Conservation (phyloP, 805 yeast species). For the Monosporozyma unispora region DNA sequence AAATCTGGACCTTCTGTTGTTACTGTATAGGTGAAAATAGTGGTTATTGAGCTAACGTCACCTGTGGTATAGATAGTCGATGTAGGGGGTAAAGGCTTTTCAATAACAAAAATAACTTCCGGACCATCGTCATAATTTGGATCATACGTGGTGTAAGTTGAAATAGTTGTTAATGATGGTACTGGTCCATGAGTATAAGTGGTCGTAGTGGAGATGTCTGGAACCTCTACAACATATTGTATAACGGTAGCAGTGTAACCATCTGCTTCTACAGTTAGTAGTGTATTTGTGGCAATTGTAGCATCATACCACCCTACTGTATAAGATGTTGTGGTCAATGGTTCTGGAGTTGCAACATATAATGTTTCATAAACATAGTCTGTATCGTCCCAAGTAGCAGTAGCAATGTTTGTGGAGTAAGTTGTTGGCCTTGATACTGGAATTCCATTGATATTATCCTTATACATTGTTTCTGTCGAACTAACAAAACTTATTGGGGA, state of each 20-base stretch:
- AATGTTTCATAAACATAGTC: background rate
- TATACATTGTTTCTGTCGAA: no score
- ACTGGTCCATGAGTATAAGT: background rate
- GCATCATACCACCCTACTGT: background rate
- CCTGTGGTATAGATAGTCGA: background rate
- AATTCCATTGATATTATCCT: no score
- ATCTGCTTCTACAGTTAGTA: background rate
- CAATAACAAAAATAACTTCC: background rate
- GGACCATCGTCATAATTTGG: background rate
- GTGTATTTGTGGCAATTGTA: background rate
- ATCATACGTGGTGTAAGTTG: background rate
- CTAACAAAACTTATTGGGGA: no score
- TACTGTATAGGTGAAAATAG: background rate
- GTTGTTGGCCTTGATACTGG: no score
- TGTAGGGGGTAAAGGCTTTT: background rate
- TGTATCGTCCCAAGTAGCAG: no score
- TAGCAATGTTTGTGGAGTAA: no score
- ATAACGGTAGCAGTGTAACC: background rate
- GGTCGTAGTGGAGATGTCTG: background rate
- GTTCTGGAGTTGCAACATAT: background rate
- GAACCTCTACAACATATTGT: background rate
- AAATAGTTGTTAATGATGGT: background rate
- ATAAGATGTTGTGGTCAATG: background rate
- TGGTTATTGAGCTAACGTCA: background rate
- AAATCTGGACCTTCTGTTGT: background rate